These are phyloP conservation scores for Lentinula aciculospora DNA, from an alignment of 768 basidiomycete genomes.

Conservation along the genomic window DNA sequence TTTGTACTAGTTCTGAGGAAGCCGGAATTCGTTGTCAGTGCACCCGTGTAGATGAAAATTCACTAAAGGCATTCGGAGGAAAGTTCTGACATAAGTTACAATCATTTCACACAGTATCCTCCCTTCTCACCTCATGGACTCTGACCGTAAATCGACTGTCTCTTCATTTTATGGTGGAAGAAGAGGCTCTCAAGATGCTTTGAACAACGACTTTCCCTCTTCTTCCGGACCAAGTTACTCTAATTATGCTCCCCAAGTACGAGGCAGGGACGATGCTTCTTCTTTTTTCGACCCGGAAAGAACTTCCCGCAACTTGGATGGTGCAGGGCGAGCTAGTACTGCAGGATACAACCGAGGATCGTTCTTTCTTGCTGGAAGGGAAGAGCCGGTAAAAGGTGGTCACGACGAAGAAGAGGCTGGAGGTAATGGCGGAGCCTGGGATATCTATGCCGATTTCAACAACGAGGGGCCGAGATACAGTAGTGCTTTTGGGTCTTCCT, in stretches of 20 bases:
- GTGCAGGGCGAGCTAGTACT: constrained; percentile 28
- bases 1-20: too few species aligned
- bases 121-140: constrained; percentile 46
- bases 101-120: not conserved
- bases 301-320: constrained; percentile 33
- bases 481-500: constrained; percentile 42
- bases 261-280: constrained; percentile 59
- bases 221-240: constrained; percentile 19
- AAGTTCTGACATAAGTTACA: not conserved
- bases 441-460: constrained; percentile 88
- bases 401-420: constrained; percentile 53
- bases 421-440: constrained; percentile 50
- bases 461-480: constrained; percentile 79
- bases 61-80: not conserved
- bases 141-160: constrained; percentile 72
- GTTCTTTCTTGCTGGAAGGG: constrained; percentile 62
- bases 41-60: not conserved
- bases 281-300: constrained; percentile 59
- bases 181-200: constrained; percentile 54
- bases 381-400: constrained; percentile 76
- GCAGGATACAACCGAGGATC: constrained; percentile 74
- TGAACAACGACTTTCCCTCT: constrained; percentile 48
- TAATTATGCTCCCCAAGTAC: constrained; percentile 21
- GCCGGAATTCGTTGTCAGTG: too few species aligned
- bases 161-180: constrained; percentile 76